Evolutionary conservation across 441 rosid genomes (phyloP).

Genomic region (Syzygium malaccense): DNA sequence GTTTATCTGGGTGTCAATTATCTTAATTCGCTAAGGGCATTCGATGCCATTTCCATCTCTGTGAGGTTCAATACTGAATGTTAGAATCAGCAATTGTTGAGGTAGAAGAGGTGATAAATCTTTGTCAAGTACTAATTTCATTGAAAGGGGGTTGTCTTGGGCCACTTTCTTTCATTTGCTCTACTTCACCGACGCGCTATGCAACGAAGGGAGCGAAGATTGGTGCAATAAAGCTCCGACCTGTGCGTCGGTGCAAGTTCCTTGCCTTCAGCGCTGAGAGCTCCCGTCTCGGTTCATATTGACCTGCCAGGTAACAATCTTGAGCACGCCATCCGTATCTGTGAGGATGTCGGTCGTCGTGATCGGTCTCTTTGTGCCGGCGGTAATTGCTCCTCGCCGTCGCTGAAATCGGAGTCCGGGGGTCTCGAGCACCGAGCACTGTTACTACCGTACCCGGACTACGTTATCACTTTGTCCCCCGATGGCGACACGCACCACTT

Average conservation of each 20-base stretch:
- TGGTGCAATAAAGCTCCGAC: not conserved
- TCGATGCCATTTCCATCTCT: not conserved
- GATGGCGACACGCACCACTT: not conserved
- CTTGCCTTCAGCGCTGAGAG: not conserved
- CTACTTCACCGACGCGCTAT: not conserved
- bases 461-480: not conserved
- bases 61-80: not conserved
- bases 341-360: not conserved
- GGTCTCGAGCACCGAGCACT: accelerated
- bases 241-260: not conserved
- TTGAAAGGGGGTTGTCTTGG: not conserved
- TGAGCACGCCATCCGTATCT: not conserved
- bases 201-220: not conserved
- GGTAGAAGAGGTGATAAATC: not conserved
- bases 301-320: not conserved
- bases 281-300: too few relatives aligned
- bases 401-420: not conserved
- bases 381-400: accelerated
- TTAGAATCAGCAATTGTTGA: not conserved
- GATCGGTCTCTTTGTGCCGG: not conserved
- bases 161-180: not conserved
- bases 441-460: accelerated
- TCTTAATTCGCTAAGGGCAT: not conserved
- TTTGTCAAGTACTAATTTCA: not conserved
- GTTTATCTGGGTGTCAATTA: not conserved